Percentiles rank a stretch among this genome's conserved stretches.
These are phyloP conservation scores for Steccherinum ochraceum DNA, from an alignment of 768 basidiomycete species.

Conservation along the genomic window DNA sequence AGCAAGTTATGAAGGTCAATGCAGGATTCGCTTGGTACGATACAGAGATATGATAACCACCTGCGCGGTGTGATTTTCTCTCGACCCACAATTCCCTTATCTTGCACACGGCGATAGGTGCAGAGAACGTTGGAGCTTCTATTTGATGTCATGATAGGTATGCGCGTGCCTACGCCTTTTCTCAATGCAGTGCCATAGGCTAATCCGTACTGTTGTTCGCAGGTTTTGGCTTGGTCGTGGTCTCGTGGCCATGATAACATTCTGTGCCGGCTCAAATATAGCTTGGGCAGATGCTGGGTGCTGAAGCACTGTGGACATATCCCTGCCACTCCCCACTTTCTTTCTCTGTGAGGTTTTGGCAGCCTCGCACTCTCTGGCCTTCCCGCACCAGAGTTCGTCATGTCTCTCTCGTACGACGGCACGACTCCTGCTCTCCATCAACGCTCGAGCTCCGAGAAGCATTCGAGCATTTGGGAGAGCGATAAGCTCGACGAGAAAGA, in stretches of 20 bases:
- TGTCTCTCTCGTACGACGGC: slow-evolving; percentile 2
- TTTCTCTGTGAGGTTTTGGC: not conserved
- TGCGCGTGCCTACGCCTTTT: not conserved
- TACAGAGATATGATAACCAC: too few species aligned
- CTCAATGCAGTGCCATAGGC: too few species aligned
- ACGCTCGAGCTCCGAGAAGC: not conserved
- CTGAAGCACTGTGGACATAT: not conserved
- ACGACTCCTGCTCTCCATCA: not conserved
- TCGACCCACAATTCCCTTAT: not conserved
- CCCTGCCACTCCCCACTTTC: not conserved
- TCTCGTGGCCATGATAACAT: not conserved
- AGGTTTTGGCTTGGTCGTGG: not conserved
- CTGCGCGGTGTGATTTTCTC: too few species aligned
- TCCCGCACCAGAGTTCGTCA: too few species aligned
- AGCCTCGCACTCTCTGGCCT: too few species aligned
- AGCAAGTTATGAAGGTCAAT: too few species aligned
- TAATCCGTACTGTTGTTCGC: not conserved
- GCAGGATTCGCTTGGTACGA: too few species aligned
- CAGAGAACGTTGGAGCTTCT: not conserved
- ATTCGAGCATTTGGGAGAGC: not conserved
- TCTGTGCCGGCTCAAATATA: not conserved
- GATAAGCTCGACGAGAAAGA: slow-evolving; percentile 14
- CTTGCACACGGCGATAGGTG: not conserved
- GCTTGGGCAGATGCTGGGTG: too few species aligned
- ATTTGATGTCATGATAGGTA: not conserved